A percentile compares a stretch with the other conserved stretches of the same genome.
Evolutionary conservation across 495 filamentous ascomycete species (phyloP).

Genomic region (Gamarada debralockiae): DNA sequence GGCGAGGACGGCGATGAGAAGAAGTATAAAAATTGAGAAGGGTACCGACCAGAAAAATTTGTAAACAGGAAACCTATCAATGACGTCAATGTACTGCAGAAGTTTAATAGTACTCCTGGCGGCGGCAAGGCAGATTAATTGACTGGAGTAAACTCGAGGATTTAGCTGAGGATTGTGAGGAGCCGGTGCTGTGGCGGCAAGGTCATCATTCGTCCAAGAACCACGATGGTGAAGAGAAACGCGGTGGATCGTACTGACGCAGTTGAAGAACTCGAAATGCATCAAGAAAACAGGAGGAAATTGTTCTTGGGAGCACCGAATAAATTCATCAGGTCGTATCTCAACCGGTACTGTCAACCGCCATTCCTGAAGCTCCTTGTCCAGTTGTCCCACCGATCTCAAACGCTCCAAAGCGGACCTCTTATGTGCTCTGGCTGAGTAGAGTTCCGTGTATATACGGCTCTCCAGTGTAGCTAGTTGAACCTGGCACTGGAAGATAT

Average conservation of each 20-base stretch:
- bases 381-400: not conserved
- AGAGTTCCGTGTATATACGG: conserved; percentile 5
- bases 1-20: not conserved
- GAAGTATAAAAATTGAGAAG: not conserved
- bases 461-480: conserved; percentile 1
- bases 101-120: not conserved
- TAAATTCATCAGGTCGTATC: not conserved
- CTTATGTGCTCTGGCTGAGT: not conserved
- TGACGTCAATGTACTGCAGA: not conserved
- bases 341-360: not conserved
- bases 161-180: not conserved
- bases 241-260: conserved; percentile 2
- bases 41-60: not conserved
- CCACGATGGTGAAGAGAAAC: not conserved
- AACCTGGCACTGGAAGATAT: not conserved
- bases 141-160: not conserved
- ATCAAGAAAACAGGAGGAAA: conserved; percentile 2
- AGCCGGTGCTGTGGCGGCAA: not conserved
- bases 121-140: not conserved
- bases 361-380: conserved; percentile 10
- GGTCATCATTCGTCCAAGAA: not conserved
- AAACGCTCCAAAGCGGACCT: not conserved
- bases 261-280: conserved; percentile 9
- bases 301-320: not conserved
- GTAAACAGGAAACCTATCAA: not conserved